Percentiles rank a stretch among this genome's conserved stretches.
Conservation (phyloP, 768 basidiomycete species). For the Sporobolomyces pararoseus region DNA sequence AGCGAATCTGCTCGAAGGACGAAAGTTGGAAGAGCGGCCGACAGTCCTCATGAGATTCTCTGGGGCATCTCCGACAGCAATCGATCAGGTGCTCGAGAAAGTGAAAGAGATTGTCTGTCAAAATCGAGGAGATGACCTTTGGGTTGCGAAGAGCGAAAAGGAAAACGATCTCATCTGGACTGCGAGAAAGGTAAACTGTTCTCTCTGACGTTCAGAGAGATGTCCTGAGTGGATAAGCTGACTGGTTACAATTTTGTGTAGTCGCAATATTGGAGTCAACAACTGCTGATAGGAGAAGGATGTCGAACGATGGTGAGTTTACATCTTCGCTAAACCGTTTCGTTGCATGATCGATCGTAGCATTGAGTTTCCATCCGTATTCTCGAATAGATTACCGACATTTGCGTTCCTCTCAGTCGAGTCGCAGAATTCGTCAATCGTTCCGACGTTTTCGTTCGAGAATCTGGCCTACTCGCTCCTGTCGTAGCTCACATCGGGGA, state of each 20-base stretch:
- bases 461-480: slow-evolving; percentile 62
- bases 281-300: slow-evolving; percentile 76
- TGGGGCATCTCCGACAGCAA: slow-evolving; percentile 62
- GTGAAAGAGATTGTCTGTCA: slow-evolving; percentile 64
- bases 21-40: slow-evolving; percentile 37
- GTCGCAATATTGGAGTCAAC: slow-evolving; percentile 62
- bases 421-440: slow-evolving; percentile 55
- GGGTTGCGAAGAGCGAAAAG: slow-evolving; percentile 72
- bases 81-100: slow-evolving; percentile 59
- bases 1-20: slow-evolving; percentile 49
- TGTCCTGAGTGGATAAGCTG: neutral
- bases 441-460: slow-evolving; percentile 70
- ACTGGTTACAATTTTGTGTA: slow-evolving; percentile 31
- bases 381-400: slow-evolving; percentile 43
- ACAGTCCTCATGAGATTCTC: slow-evolving; percentile 90
- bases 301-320: slow-evolving; percentile 63
- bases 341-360: too few relatives aligned
- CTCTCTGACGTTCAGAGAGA: neutral
- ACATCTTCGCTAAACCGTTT: too few relatives aligned
- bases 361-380: too few relatives aligned
- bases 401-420: slow-evolving; percentile 52
- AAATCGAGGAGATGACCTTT: slow-evolving; percentile 66
- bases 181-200: slow-evolving; percentile 46
- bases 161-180: slow-evolving; percentile 78
- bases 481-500: slow-evolving; percentile 63